A percentile compares a stretch with the other conserved stretches of the same genome.
Evolutionary conservation across 352 stramenopile species (phyloP).

Genomic region (Phytophthora rubi): DNA sequence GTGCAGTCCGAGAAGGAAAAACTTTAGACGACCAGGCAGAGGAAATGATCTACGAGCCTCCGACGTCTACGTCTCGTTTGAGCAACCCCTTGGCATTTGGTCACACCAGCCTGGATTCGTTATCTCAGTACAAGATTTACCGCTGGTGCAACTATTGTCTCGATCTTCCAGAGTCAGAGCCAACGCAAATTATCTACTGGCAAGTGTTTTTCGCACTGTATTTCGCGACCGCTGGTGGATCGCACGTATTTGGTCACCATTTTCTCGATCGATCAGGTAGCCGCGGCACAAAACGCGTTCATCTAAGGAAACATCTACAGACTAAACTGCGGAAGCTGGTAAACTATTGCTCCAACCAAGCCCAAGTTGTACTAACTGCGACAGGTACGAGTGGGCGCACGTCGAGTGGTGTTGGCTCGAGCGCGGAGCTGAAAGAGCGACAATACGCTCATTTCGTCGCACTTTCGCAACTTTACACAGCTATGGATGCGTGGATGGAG

Average conservation of each 20-base stretch:
- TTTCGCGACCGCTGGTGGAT: slow-evolving; percentile 58
- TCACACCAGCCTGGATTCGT: slow-evolving; percentile 64
- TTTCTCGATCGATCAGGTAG: slow-evolving; percentile 57
- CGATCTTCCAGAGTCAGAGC: slow-evolving; percentile 58
- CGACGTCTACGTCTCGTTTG: slow-evolving; percentile 8
- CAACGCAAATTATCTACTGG: slow-evolving; percentile 69
- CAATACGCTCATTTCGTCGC: slow-evolving; percentile 61
- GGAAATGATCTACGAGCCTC: slow-evolving; percentile 24
- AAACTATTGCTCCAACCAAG: slow-evolving; percentile 72
- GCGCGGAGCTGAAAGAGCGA: slow-evolving; percentile 49
- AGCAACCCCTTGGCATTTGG: slow-evolving; percentile 39
- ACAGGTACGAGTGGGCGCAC: slow-evolving; percentile 19
- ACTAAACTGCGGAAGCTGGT: slow-evolving; percentile 58
- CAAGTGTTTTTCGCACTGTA: slow-evolving; percentile 78
- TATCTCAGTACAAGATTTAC: slow-evolving; percentile 73
- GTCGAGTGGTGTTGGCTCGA: slow-evolving; percentile 6
- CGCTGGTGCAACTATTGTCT: slow-evolving; percentile 73
- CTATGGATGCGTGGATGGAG: slow-evolving; percentile 89
- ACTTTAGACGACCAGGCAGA: slow-evolving; percentile 28
- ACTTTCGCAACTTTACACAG: slow-evolving; percentile 75
- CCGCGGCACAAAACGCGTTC: slow-evolving; percentile 45
- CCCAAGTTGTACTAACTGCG: slow-evolving; percentile 61
- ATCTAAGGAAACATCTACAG: slow-evolving; percentile 61
- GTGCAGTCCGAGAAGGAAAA: slow-evolving; percentile 29
- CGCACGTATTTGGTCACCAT: slow-evolving; percentile 65